phyloP scores from a whole-genome alignment of 345 rosid species.

The Dipteronia dyeriana region DNA sequence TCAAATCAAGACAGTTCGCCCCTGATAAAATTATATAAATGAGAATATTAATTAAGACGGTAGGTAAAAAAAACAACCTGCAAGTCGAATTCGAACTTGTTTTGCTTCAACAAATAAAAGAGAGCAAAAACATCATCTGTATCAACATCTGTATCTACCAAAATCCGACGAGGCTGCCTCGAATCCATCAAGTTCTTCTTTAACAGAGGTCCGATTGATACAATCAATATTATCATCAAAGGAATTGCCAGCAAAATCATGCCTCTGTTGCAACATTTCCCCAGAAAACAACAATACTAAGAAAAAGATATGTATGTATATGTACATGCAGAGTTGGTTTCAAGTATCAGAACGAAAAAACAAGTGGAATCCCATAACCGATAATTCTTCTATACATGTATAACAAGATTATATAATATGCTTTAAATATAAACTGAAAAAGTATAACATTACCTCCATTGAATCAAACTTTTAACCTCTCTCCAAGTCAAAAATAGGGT shows the following conservation, averaged over 20 bases:
- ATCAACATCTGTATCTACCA: constrained; percentile 31
- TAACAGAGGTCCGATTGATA: not conserved
- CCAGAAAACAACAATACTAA: not conserved
- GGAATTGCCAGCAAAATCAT: not conserved
- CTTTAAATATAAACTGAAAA: too few species aligned
- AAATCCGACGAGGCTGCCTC: constrained; percentile 24
- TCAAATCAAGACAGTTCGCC: too few species aligned
- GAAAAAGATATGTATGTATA: not conserved
- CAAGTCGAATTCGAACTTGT: constrained; percentile 19
- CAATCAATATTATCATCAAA: constrained; percentile 2
- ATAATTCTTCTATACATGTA: too few species aligned
- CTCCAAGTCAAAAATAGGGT: not conserved
- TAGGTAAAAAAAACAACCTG: not conserved
- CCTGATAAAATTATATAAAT: too few species aligned
- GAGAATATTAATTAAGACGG: too few species aligned
- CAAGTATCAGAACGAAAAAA: too few species aligned
- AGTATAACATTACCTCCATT: not conserved
- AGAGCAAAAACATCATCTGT: constrained; percentile 35
- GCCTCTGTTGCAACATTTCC: not conserved
- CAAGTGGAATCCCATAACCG: too few species aligned
- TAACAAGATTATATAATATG: too few species aligned
- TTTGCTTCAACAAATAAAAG: constrained; percentile 32
- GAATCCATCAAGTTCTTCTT: not conserved
- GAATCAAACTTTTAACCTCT: not conserved
- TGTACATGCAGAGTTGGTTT: not conserved